A percentile compares a stretch with the other conserved stretches of the same genome.
Evolutionary conservation across 768 basidiomycete genomes (phyloP).

Genomic region (Boletus subcaerulescens): DNA sequence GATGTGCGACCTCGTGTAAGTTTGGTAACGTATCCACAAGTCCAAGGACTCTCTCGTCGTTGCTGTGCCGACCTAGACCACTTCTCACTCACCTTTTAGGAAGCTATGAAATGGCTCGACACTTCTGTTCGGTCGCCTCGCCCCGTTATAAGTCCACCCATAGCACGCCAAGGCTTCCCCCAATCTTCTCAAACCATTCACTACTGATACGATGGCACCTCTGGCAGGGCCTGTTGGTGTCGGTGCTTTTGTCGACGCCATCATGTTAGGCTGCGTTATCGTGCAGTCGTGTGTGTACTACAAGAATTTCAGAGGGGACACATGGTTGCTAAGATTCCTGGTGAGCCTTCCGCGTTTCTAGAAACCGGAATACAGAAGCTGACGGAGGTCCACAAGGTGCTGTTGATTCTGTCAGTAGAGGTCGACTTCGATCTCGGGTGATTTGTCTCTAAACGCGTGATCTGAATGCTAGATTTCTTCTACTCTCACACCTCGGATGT

Average conservation of each 20-base stretch:
- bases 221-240: slow-evolving; percentile 26
- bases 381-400: slow-evolving; percentile 9
- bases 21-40: slow-evolving; percentile 18
- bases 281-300: slow-evolving; percentile 28
- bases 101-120: neutral
- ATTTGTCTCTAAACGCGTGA: slow-evolving; percentile 3
- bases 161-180: neutral
- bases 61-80: slow-evolving; percentile 11
- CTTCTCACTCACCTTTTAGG: slow-evolving; percentile 4
- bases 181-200: neutral
- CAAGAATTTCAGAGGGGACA: slow-evolving; percentile 15
- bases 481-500: slow-evolving; percentile 16
- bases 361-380: neutral
- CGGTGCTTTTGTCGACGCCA: slow-evolving; percentile 20
- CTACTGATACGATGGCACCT: slow-evolving; percentile 15
- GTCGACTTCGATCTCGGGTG: neutral
- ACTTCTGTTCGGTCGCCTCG: slow-evolving; percentile 8
- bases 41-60: neutral
- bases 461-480: slow-evolving; percentile 10
- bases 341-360: slow-evolving; percentile 10
- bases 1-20: neutral
- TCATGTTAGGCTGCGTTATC: slow-evolving; percentile 24
- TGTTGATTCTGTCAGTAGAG: slow-evolving; percentile 18
- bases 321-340: slow-evolving; percentile 13
- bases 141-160: slow-evolving; percentile 16